phyloP scores from a whole-genome alignment of 2,329 filamentous ascomycete species.

The Colletotrichum acutatum region DNA sequence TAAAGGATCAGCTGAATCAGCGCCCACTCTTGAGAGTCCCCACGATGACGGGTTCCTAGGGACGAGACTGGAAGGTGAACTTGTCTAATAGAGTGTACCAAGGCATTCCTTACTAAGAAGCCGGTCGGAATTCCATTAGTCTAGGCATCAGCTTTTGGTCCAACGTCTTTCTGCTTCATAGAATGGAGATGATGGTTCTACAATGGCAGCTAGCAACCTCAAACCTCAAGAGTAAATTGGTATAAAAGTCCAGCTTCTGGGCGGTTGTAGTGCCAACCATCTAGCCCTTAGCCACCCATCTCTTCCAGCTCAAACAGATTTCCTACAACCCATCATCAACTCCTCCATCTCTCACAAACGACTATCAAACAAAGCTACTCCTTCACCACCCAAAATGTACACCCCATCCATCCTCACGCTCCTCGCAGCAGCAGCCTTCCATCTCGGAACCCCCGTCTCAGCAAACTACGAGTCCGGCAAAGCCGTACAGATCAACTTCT shows the following conservation, averaged over 20 bases:
- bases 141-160: background rate
- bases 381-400: background rate
- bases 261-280: background rate
- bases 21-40: background rate
- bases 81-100: background rate
- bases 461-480: conserved; percentile 16
- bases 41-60: background rate
- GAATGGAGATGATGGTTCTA: background rate
- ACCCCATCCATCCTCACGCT: background rate
- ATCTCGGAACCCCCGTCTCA: background rate
- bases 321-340: background rate
- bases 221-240: background rate
- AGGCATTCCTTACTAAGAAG: background rate
- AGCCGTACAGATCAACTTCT: conserved; percentile 18
- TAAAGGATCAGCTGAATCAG: background rate
- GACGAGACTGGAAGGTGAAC: background rate
- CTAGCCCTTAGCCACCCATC: background rate
- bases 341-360: background rate
- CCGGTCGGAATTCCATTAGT: background rate
- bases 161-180: background rate
- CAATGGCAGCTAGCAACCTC: background rate
- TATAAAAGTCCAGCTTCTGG: background rate
- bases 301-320: background rate
- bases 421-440: background rate
- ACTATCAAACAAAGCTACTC: too few species aligned